A percentile compares a stretch with the other conserved stretches of the same genome.
These are phyloP conservation scores for Angomonas desouzai DNA, from an alignment of 208 protist genomes.

Conservation along the genomic window DNA sequence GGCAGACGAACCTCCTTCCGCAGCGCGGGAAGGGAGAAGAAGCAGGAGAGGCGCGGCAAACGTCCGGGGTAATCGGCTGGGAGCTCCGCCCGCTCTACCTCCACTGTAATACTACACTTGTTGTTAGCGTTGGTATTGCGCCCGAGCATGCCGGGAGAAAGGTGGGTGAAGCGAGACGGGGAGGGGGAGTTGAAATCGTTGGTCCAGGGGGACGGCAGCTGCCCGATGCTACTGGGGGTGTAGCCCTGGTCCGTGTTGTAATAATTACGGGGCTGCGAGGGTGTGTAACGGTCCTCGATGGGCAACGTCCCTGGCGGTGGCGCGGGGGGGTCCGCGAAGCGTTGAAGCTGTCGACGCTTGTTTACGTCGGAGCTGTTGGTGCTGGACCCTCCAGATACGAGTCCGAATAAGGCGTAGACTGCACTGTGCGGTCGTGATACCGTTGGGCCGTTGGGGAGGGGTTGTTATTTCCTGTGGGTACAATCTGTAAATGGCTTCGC, in stretches of 20 bases:
- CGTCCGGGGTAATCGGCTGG: slow-evolving; percentile 31
- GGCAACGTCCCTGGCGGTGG: slow-evolving; percentile 1
- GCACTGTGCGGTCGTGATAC: not conserved
- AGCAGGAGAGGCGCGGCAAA: slow-evolving; percentile 69
- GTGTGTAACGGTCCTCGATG: not conserved
- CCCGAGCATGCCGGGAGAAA: slow-evolving; percentile 8
- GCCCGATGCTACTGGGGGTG: slow-evolving; percentile 8
- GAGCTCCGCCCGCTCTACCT: slow-evolving; percentile 63
- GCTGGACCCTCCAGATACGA: not conserved
- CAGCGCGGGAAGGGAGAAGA: slow-evolving; percentile 48
- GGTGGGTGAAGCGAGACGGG: slow-evolving; percentile 5
- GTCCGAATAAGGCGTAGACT: not conserved
- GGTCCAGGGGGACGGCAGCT: slow-evolving; percentile 6
- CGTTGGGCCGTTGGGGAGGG: not conserved
- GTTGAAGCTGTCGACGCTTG: slow-evolving; percentile 11
- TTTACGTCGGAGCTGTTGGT: slow-evolving; percentile 8
- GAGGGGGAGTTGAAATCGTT: not conserved
- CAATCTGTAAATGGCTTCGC: slow-evolving; percentile 5
- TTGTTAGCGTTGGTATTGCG: slow-evolving; percentile 1
- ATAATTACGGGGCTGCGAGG: not conserved
- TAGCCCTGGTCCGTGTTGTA: not conserved
- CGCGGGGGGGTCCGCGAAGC: not conserved
- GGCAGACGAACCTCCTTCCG: slow-evolving; percentile 56
- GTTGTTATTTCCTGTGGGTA: slow-evolving; percentile 9
- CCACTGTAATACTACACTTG: slow-evolving; percentile 23